Conservation (phyloP, 257 asterid species). For the Penstemon eatonii region DNA sequence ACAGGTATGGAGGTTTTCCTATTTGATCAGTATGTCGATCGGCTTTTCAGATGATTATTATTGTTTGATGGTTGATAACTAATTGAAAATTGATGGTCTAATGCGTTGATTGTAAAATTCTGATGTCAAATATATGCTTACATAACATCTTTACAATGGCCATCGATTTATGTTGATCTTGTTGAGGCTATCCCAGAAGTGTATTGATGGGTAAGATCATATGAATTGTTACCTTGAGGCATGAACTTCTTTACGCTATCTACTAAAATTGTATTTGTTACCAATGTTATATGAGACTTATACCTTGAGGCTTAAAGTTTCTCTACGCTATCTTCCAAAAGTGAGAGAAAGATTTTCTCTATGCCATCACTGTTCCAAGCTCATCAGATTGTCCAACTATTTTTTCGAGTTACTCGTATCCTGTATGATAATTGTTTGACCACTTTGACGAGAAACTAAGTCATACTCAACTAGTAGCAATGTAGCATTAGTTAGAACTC, state of each 20-base stretch:
- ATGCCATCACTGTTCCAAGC: neutral
- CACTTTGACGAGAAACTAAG: slow-evolving; percentile 5
- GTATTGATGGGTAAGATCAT: neutral
- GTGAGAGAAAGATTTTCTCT: slow-evolving; percentile 10
- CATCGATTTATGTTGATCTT: neutral
- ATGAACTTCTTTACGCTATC: slow-evolving; percentile 15
- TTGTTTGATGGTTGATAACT: slow-evolving; percentile 3
- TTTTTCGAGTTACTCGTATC: slow-evolving; percentile 1
- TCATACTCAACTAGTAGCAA: neutral
- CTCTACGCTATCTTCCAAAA: neutral
- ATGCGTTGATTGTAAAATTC: neutral
- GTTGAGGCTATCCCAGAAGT: slow-evolving; percentile 1
- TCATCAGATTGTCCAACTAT: neutral
- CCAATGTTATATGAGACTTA: neutral
- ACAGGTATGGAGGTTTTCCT: slow-evolving; percentile 58
- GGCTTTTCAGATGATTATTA: slow-evolving; percentile 17
- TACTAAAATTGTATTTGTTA: neutral
- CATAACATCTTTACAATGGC: neutral
- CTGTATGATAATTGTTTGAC: neutral
- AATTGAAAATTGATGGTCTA: neutral
- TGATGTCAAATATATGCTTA: neutral
- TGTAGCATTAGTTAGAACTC: neutral
- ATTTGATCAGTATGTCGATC: slow-evolving; percentile 16
- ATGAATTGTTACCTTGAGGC: slow-evolving; percentile 4
- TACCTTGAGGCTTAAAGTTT: neutral